These are phyloP conservation scores for Podaxis carcinomalis DNA, from an alignment of 768 basidiomycete genomes.

Conservation along the genomic window DNA sequence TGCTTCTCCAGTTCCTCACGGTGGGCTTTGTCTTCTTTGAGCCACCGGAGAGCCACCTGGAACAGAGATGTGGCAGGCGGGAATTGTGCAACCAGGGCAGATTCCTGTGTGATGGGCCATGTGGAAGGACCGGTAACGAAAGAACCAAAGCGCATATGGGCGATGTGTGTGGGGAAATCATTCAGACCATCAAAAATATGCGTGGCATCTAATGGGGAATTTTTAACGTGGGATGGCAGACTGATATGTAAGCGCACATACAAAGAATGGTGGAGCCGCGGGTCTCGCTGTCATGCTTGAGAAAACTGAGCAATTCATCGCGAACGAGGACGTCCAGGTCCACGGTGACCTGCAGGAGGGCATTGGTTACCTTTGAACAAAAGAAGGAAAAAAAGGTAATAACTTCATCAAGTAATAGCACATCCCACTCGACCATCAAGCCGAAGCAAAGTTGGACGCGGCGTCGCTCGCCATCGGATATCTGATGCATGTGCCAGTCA, in stretches of 20 bases:
- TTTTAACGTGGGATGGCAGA: conserved; percentile 2
- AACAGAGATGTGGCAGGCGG: conserved; percentile 46
- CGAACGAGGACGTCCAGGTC: conserved; percentile 96
- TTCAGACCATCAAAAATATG: conserved; percentile 95
- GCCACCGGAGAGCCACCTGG: conserved; percentile 77
- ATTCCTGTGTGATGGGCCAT: conserved; percentile 54
- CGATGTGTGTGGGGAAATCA: conserved; percentile 89
- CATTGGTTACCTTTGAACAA: neutral
- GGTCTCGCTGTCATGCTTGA: conserved; percentile 73
- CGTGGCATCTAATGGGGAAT: conserved; percentile 66
- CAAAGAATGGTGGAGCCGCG: conserved; percentile 89
- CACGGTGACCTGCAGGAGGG: conserved; percentile 72
- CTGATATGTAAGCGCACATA: conserved; percentile 52
- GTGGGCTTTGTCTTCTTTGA: conserved; percentile 74
- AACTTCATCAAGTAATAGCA: conserved; percentile 95
- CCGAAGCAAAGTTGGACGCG: conserved; percentile 93
- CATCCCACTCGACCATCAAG: conserved; percentile 91
- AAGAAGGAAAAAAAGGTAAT: conserved; percentile 4
- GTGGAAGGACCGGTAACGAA: conserved; percentile 62
- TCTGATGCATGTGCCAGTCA: conserved; percentile 94
- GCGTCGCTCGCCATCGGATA: conserved; percentile 94
- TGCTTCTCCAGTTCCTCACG: conserved; percentile 54
- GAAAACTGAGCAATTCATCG: conserved; percentile 83
- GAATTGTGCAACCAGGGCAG: conserved; percentile 18
- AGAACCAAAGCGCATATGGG: conserved; percentile 84